Evolutionary conservation across 345 rosid genomes (phyloP).

Genomic region (Litchi chinensis): DNA sequence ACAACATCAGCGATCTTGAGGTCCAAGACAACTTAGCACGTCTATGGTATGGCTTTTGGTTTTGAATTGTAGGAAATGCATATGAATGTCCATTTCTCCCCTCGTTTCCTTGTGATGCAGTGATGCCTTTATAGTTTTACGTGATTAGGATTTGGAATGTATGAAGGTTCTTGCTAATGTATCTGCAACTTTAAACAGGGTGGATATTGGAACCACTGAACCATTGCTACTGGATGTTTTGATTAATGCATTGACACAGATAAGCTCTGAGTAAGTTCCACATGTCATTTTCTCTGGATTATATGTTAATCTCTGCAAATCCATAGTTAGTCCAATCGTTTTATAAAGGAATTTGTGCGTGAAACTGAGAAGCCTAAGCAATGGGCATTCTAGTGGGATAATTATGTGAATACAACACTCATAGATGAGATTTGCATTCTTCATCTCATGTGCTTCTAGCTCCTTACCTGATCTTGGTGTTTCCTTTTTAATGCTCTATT

Average conservation of each 20-base stretch:
- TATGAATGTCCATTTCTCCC: background rate
- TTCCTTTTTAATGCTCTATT: background rate
- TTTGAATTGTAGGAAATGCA: background rate
- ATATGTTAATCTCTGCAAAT: background rate
- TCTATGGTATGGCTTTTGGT: slow-evolving; percentile 53
- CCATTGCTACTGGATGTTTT: slow-evolving; percentile 80
- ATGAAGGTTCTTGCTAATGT: slow-evolving; percentile 10
- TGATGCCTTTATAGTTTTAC: background rate
- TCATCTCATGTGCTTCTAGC: background rate
- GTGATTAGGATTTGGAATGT: slow-evolving; percentile 1
- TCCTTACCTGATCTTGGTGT: slow-evolving; percentile 3
- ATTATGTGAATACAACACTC: background rate
- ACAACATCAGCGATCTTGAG: slow-evolving; percentile 90
- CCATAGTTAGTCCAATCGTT: background rate
- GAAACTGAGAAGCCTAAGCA: background rate
- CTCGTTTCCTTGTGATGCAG: background rate
- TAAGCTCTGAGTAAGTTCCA: slow-evolving; percentile 82
- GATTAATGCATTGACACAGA: slow-evolving; percentile 85
- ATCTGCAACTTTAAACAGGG: slow-evolving; percentile 49
- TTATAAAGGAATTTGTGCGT: background rate
- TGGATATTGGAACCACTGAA: slow-evolving; percentile 80
- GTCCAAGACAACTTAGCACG: slow-evolving; percentile 87
- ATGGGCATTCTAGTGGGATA: background rate
- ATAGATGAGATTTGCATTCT: background rate
- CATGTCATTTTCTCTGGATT: background rate